Base-by-base conservation (phyloP, 2,329 filamentous ascomycete genomes). In the Hymenoscyphus scutula region DNA sequence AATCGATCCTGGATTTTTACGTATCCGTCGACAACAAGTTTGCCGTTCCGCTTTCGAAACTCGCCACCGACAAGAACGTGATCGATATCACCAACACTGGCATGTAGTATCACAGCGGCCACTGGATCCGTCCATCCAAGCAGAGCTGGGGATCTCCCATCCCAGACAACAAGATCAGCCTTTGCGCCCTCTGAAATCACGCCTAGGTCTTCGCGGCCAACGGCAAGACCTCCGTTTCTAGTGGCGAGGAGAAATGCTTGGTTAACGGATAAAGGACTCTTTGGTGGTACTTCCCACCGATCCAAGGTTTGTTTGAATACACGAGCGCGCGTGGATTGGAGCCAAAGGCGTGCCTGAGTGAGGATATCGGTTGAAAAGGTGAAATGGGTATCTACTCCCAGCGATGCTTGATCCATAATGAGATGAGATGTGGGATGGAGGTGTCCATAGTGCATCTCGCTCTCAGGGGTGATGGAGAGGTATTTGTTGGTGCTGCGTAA, bases 171-270 rank as follows among this genome's bases (percentile, higher is more conserved):
- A 0, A 83, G 56, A 66, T 83, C 81, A 1, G 81, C 81, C 56
- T 74, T 73, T 63, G 77, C 78, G 0, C 80, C 80, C 0, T 69
- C 73, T 65, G 77, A 76, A 60, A 88, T 68, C 48, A 63, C 30
- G 23, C 64, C 61, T 17, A 65, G 8, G 32, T 65, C 61, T 13
- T 37, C 72, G 0, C 82, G 75, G 11, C 80, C 76, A 2, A 86
- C 74, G 0, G 83, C 81, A 1, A 81, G 77, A 0, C 75, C 84
- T 1, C 84, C 83, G 4, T 77, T 75, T 1, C 82, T 76, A 0
- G 83, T 87, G 0, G 81, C 80, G 17, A 86, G 76, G 25, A 81
- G 73, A 67, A 86, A 86, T 0, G 82, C 83, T 68, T 87, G 82
- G 34, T 78, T 74, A 2, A 76, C 82, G 7, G 76, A 79, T 80